Base-by-base conservation (phyloP, 2,329 filamentous ascomycete species). In the Claviceps monticola region DNA sequence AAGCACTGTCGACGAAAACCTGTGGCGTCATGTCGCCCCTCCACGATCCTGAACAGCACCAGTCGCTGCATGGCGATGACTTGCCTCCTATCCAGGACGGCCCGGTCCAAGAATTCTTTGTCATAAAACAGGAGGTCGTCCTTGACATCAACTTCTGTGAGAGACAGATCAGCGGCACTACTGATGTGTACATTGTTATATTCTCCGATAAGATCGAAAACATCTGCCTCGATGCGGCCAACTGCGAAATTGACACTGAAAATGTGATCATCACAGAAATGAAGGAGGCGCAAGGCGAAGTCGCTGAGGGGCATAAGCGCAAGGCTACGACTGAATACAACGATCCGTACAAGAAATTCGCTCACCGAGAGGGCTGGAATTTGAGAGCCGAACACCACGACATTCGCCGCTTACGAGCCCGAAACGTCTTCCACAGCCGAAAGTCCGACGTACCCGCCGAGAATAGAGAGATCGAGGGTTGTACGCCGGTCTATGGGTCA, bases 91-190 rank as follows among this genome's bases (percentile, higher is more conserved):
- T 66, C 36, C 57, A 67, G 48, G 69, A 72, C 54, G 54, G 56
- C 8, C 63, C 66, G 4, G 58, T 70, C 2, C 65, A 68, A 16
- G 67, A 70, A 26, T 73, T 70, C 52, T 71, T 76, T 42, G 71
- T 97, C 53, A 76, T 88, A 51, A 84, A 89, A 68, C 91, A 97
- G 69, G 86, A 87, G 65, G 83, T 98, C 48, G 84, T 89, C 60
- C 74, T 98, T 54, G 90, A 97, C 61, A 75, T 98, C 63, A 86
- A 95, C 69, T 94, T 98, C 65, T 76, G 79, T 57, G 79, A 79
- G 51, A 84, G 83, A 67, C 78, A 75, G 61, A 71, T 97, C 61
- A 82, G 79, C 55, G 93, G 93, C 49, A 84, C 79, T 56, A 88
- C 86, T 8, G 84, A 90, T 58, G 85, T 98, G 59, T 85, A 83